These are phyloP conservation scores for Parathielavia hyrcaniae DNA, from an alignment of 495 filamentous ascomycete genomes.

Conservation along the genomic window DNA sequence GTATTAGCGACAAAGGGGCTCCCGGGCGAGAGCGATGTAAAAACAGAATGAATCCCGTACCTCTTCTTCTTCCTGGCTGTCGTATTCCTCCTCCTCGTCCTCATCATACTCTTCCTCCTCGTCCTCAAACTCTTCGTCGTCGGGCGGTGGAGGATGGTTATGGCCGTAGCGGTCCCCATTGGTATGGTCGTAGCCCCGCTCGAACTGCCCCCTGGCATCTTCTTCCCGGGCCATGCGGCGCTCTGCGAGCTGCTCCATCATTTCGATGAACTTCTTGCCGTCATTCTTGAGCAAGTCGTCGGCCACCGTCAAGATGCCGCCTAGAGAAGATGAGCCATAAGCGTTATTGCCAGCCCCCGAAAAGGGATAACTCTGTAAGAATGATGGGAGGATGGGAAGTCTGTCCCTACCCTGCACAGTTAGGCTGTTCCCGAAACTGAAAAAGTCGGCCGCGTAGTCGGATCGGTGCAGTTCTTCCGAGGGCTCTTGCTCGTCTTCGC, in stretches of 20 bases:
- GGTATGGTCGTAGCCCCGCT: slow-evolving; percentile 53
- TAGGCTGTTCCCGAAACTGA: slow-evolving; percentile 94
- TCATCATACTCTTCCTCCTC: slow-evolving; percentile 62
- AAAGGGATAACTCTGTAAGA: slow-evolving; percentile 35
- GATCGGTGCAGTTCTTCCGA: slow-evolving; percentile 54
- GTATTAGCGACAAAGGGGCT: slow-evolving; percentile 28
- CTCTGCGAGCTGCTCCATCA: slow-evolving; percentile 99
- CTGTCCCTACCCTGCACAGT: slow-evolving; percentile 81
- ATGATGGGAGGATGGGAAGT: slow-evolving; percentile 35
- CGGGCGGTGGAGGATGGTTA: slow-evolving; percentile 51
- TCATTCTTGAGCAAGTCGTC: slow-evolving; percentile 98
- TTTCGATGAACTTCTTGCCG: slow-evolving; percentile 99
- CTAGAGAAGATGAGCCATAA: slow-evolving; percentile 52
- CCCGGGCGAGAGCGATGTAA: neutral
- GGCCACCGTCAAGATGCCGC: slow-evolving; percentile 96
- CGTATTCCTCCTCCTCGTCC: slow-evolving; percentile 84
- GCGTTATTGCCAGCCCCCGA: slow-evolving; percentile 33
- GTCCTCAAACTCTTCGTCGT: slow-evolving; percentile 69
- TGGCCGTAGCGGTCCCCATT: slow-evolving; percentile 43
- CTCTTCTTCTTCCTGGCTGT: slow-evolving; percentile 84
- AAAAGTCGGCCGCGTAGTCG: slow-evolving; percentile 73
- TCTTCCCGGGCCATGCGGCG: slow-evolving; percentile 94
- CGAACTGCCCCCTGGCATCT: slow-evolving; percentile 68
- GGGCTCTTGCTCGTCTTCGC: slow-evolving; percentile 52
- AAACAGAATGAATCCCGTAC: slow-evolving; percentile 15